Conservation (phyloP, 192 early-diverging fungal genomes). For the Podila verticillata region DNA sequence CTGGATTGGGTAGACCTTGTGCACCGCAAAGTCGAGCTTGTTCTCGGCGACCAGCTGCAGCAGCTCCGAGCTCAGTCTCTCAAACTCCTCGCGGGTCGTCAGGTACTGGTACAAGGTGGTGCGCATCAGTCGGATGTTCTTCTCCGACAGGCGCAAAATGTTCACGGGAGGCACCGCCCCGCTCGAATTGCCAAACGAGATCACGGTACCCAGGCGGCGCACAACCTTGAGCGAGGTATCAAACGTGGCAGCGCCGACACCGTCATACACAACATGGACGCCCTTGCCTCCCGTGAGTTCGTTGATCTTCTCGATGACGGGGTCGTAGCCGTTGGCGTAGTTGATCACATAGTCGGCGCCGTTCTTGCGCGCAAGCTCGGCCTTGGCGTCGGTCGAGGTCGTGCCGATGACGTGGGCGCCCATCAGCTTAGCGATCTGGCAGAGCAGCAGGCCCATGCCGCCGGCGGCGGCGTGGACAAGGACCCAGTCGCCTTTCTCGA, state of each 20-base stretch:
- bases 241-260: constrained; percentile 93
- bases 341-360: constrained; percentile 81
- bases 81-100: constrained; percentile 71
- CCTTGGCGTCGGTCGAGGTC: constrained; percentile 77
- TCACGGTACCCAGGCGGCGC: constrained; percentile 72
- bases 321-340: constrained; percentile 69
- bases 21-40: constrained; percentile 74
- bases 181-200: constrained; percentile 92
- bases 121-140: constrained; percentile 79
- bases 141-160: constrained; percentile 65
- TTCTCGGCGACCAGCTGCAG: constrained; percentile 66
- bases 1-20: constrained; percentile 79
- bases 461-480: constrained; percentile 93
- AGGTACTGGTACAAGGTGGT: constrained; percentile 82
- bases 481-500: constrained; percentile 80
- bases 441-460: constrained; percentile 83
- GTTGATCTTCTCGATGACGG: constrained; percentile 72
- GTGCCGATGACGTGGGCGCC: constrained; percentile 94
- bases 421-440: constrained; percentile 75
- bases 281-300: constrained; percentile 78
- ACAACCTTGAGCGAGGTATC: constrained; percentile 72
- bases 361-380: constrained; percentile 60
- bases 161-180: constrained; percentile 78
- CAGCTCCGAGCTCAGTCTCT: constrained; percentile 65
- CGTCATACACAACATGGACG: constrained; percentile 86